Evolutionary conservation across 257 asterid genomes (phyloP).

Genomic region (Petunia axillaris): DNA sequence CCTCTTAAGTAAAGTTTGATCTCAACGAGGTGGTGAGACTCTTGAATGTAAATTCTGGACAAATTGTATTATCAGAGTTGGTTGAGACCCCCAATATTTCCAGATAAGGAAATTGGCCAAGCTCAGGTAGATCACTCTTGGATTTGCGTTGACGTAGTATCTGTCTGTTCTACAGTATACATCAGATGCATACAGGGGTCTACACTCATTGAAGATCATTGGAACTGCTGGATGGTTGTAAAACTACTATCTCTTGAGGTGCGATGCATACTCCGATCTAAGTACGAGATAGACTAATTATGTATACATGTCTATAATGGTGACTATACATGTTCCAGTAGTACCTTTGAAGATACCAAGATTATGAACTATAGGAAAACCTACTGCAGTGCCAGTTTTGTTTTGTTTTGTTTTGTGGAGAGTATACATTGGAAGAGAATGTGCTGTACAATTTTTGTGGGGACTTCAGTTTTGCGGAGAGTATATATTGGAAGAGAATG

Average conservation of each 20-base stretch:
- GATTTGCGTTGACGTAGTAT: background rate
- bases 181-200: background rate
- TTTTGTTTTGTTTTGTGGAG: background rate
- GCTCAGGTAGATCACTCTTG: background rate
- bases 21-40: background rate
- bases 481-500: background rate
- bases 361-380: background rate
- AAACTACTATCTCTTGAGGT: background rate
- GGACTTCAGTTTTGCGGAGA: background rate
- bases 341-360: background rate
- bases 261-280: background rate
- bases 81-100: no score
- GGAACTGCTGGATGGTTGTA: background rate
- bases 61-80: background rate
- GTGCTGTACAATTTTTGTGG: background rate
- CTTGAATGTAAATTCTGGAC: background rate
- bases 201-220: background rate
- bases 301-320: background rate
- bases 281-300: background rate
- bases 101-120: background rate
- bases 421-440: background rate
- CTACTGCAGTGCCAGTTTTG: no score
- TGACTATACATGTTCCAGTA: background rate
- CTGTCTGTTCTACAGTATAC: background rate
- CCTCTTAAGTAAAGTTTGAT: background rate